Conservation (phyloP, 78 protist species). For the Isochrysis galbana region DNA sequence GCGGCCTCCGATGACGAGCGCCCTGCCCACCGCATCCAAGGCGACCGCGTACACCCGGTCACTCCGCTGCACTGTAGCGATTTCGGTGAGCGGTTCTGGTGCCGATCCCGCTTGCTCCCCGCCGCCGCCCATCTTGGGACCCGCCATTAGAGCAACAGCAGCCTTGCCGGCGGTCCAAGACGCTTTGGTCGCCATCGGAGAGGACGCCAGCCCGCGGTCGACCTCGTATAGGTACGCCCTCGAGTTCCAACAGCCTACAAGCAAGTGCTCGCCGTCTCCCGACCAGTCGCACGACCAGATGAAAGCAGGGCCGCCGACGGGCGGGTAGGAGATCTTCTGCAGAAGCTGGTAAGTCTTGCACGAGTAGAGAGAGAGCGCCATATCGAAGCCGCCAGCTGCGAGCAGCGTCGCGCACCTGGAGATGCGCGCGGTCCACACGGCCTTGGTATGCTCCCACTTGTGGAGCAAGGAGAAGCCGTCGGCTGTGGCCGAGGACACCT, state of each 20-base stretch:
- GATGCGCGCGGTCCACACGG: constrained; percentile 16
- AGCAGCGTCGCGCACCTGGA: not conserved
- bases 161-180: too few species aligned
- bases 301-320: constrained; percentile 1
- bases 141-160: too few species aligned
- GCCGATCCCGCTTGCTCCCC: too few species aligned
- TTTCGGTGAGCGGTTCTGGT: too few species aligned
- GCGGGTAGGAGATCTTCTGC: not conserved
- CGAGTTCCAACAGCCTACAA: not conserved
- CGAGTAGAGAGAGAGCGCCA: not conserved
- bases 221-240: not conserved
- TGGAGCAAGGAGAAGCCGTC: not conserved
- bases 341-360: not conserved
- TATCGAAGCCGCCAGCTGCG: not conserved
- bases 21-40: not conserved
- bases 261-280: not conserved
- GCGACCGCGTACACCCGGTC: constrained; percentile 7
- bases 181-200: not conserved
- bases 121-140: too few species aligned
- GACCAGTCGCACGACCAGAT: not conserved
- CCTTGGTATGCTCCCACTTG: too few species aligned
- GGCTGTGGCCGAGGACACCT: not conserved
- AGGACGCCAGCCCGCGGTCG: not conserved
- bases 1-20: not conserved
- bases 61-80: not conserved